phyloP scores from a whole-genome alignment of 106 monocot species.

The Narthecium ossifragum region DNA sequence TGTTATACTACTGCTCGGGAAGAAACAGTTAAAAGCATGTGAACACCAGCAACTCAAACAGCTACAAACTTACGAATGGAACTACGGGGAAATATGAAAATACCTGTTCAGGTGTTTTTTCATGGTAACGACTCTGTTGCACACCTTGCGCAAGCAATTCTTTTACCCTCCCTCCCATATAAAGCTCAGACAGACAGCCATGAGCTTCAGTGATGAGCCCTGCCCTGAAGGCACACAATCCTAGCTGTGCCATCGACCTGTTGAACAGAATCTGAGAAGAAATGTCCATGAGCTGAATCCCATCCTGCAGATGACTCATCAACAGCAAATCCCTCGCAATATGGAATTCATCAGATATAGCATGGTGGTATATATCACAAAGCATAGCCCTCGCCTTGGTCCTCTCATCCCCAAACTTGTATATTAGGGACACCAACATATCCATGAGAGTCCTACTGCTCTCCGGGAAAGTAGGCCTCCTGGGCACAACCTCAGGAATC shows the following conservation, averaged over 20 bases:
- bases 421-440: constrained; percentile 67
- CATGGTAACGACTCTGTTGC: constrained; percentile 83
- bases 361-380: constrained; percentile 98
- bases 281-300: constrained; percentile 91
- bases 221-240: constrained; percentile 87
- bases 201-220: constrained; percentile 81
- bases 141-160: constrained; percentile 95
- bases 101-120: constrained; percentile 99
- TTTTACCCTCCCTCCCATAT: constrained; percentile 78
- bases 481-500: constrained; percentile 68
- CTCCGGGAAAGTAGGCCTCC: constrained; percentile 81
- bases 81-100: not conserved
- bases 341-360: constrained; percentile 77
- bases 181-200: constrained; percentile 87
- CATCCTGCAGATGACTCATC: constrained; percentile 97
- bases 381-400: constrained; percentile 99
- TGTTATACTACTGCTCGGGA: too few species aligned
- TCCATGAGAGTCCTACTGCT: constrained; percentile 81
- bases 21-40: too few species aligned
- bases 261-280: constrained; percentile 91
- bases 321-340: constrained; percentile 82
- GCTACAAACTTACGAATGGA: not conserved
- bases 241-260: constrained; percentile 95
- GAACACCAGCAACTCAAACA: not conserved
- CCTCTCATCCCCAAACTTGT: constrained; percentile 87